Evolutionary conservation across 305 asterid species (phyloP), one percentile per base, ranked within the genome.

Genomic region (Fraxinus sp.): DNA sequence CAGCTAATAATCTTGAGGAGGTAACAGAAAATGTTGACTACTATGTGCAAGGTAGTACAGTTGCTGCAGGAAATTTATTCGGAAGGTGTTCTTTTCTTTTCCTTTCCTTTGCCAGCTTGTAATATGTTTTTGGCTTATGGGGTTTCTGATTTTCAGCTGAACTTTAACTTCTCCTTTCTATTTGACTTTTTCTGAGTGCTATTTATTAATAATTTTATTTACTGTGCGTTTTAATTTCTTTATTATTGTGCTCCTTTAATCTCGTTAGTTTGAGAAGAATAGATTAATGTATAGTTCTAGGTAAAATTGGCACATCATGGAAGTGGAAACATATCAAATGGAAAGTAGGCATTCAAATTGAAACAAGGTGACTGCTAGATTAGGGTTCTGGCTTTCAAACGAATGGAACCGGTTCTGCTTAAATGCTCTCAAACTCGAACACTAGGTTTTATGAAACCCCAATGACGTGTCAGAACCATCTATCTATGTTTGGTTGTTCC

Each of bases 51-150:
- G 99, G 97, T 86, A 90, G 94, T 88, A 95, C 98, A 79, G 83
- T 95, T 89, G 97, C 99, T 81, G 98, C 97, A 11, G 99, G 99
- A 84, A 95, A 95, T 90, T 87, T 95, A 89, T 95, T 95, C 90
- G 99, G 97, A 90, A 95, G 98, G 99, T 93, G 76, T 77, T 26
- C 37, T 76, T 74, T 80, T 77, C 81, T 76, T 78, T 77, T 77
- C 24, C 79, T 52, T 32, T 83, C 84, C 79, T 73, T 72, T 44
- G 39, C 74, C 74, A 81, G 66, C 82, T 79, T 68, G 16, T 57
- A 57, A 37, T 68, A 10, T 30, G 52, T 82, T 79, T 75, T 36
- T 77, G 81, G 64, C 68, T 71, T 46, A 39, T 76, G 32, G 74
- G 52, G 70, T 68, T 82, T 18, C 71, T 77, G 30, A 20, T 78